Base-by-base conservation (phyloP, 2,329 filamentous ascomycete species). In the Pestalotiopsis fici region DNA sequence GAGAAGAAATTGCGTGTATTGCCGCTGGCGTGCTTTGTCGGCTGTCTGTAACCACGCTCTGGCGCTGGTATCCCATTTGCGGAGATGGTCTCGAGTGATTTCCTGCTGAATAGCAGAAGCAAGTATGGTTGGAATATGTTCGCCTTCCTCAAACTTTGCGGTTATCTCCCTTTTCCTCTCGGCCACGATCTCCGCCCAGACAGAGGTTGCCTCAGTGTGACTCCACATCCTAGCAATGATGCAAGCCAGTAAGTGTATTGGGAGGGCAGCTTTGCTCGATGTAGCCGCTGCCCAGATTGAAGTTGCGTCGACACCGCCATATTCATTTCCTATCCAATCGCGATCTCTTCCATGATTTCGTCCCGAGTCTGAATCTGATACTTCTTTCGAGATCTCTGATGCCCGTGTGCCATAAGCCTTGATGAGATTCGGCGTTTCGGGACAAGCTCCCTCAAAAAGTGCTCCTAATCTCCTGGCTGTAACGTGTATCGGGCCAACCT, bases 381-480 rank as follows among this genome's bases (percentile, higher is more conserved):
- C 56, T 2, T 31, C 15, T 9, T 35, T 54, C 2, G 64, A 54
- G 18, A 68, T 69, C 60, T 69, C 65, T 3, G 60, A 66, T 3
- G 57, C 66, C 13, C 69, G 54, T 2, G 28, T 47, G 13, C 69
- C 69, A 59, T 69, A 70, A 0, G 78, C 77, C 39, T 69, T 67
- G 7, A 79, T 65, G 3, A 83, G 73, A 1, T 70, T 63, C 0
- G 80, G 80, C 0, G 72, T 79, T 0, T 67, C 3, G 2, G 80
- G 80, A 2, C 77, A 63, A 0, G 77, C 35, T 0, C 69, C 71
- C 25, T 78, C 74, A 66, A 85, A 84, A 0, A 85, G 70, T 0
- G 76, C 77, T 1, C 77, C 82, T 0, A 85, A 75, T 39, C 74
- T 77, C 21, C 80, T 69, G 2, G 83, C 82, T 0, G 77, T 80